Conservation (phyloP, 108 stramenopile genomes). For the Aurantiochytrium sp. region DNA sequence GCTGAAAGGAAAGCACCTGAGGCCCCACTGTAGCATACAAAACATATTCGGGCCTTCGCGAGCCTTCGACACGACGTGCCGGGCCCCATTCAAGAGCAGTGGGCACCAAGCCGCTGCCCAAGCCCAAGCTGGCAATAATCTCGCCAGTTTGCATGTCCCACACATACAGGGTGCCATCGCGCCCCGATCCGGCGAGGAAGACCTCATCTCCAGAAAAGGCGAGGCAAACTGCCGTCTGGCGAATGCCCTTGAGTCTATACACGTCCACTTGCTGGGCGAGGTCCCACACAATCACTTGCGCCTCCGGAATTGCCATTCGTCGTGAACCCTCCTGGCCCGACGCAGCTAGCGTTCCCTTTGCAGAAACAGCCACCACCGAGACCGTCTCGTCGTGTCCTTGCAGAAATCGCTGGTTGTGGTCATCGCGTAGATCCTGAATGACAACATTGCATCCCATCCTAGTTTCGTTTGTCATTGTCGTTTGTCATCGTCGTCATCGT, state of each 20-base stretch:
- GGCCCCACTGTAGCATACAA: background rate
- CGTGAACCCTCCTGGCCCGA: background rate
- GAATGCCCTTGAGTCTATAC: background rate
- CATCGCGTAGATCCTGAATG: background rate
- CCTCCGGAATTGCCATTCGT: background rate
- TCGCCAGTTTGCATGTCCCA: conserved; percentile 17
- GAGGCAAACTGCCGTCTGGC: background rate
- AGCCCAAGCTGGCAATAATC: background rate
- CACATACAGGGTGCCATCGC: background rate
- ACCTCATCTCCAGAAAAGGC: background rate
- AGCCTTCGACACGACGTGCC: background rate
- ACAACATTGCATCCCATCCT: conserved; percentile 11
- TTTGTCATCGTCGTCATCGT: no score
- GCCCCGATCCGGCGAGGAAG: background rate
- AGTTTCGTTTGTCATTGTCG: background rate
- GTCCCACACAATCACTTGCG: background rate
- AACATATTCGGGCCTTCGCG: background rate
- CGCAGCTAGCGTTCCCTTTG: background rate
- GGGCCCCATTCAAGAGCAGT: background rate
- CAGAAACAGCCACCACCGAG: background rate
- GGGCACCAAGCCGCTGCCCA: background rate
- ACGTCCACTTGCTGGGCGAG: background rate
- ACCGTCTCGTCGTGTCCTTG: conserved; percentile 11
- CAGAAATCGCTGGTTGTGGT: background rate
- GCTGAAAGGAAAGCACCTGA: background rate